Evolutionary conservation across 768 basidiomycete genomes (phyloP), one percentile per base, ranked within the genome.

Genomic region (Obba rivulosa): DNA sequence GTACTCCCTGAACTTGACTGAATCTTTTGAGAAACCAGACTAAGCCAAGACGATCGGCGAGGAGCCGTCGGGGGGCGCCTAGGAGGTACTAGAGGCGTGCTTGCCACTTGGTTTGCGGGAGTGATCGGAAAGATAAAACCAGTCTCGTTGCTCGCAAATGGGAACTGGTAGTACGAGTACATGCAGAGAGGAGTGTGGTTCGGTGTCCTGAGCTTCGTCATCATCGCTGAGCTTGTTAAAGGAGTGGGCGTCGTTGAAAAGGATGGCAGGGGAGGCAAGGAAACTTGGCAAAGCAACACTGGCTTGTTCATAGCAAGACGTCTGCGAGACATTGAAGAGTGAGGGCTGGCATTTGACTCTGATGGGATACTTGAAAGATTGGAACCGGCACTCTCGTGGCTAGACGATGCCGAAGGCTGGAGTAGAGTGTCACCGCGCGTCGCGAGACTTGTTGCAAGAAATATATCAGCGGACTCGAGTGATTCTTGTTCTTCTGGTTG

Each of bases 301-400:
- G 69, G 59, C 37, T 59, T 56, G 20, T 65, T 68, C 16, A 65
- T 62, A 41, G 64, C 51, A 31, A 65, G 54, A 17, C 62, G 66
- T n/a, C 62, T 60, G 48, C 56, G 61, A 18, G 70, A 65, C 51
- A 65, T 58, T 34, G 65, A 66, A 34, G 57, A 50, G 28, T 49
- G 13, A 42, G 25, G 3, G 45, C 23, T 8, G 8, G 38, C n/a
- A 5, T 8, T 8, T 5, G 38, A 39, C 21, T 5, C 21, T 39
- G 38, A 39, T 22, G 5, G 38, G 8, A 16, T 5, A 39, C 8
- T 5, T 16, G 16, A 5, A n/a, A 5, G 21, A 22, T 5, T 17
- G 7, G 38, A 39, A 5, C 17, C n/a, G 16, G 38, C n/a, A n/a
- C n/a, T n/a, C n/a, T n/a, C n/a, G n/a, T n/a, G n/a, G n/a, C n/a